Evolutionary conservation across 2,329 filamentous ascomycete genomes (phyloP).

Genomic region (Clarireedia hainanense): DNA sequence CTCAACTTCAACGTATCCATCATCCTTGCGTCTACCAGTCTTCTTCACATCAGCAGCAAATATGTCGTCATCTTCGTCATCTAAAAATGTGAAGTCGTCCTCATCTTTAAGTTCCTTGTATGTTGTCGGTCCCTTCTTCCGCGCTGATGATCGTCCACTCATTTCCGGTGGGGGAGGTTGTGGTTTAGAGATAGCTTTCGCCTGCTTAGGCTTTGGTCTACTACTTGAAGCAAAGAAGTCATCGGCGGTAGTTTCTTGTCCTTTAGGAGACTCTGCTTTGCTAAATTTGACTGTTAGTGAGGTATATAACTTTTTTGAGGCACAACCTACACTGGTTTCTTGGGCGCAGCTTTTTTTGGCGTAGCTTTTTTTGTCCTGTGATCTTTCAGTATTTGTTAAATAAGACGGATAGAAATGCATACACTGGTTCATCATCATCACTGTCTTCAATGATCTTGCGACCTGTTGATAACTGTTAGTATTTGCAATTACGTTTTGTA

Average conservation of each 20-base stretch:
- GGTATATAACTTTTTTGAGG: too few species aligned
- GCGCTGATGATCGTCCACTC: conserved; percentile 22
- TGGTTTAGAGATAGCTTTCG: conserved; percentile 21
- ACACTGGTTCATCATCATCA: conserved; percentile 59
- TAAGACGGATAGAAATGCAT: conserved; percentile 15
- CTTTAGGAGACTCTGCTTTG: conserved; percentile 27
- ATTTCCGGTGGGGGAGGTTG: conserved; percentile 15
- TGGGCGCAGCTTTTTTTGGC: conserved; percentile 48
- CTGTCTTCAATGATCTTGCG: conserved; percentile 76
- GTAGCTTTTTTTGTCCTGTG: conserved; percentile 36
- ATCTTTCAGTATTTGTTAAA: conserved; percentile 16
- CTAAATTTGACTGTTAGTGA: conserved; percentile 9
- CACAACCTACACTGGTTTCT: conserved; percentile 45
- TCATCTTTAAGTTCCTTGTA: conserved; percentile 32
- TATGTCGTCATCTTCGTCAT: conserved; percentile 69
- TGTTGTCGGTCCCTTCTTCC: conserved; percentile 21
- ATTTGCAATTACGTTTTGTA: conserved; percentile 1
- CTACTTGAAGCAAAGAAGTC: conserved; percentile 30
- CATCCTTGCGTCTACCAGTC: conserved; percentile 58
- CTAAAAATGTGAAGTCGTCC: conserved; percentile 44
- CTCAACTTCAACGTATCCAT: conserved; percentile 63
- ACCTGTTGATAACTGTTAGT: conserved; percentile 32
- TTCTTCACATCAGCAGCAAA: conserved; percentile 66
- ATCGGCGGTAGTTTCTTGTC: conserved; percentile 27
- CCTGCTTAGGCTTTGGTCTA: conserved; percentile 24